Evolutionary conservation across 805 yeast species (phyloP), one percentile per base, ranked within the genome.

Genomic region (Ogataea thermomethanolica): DNA sequence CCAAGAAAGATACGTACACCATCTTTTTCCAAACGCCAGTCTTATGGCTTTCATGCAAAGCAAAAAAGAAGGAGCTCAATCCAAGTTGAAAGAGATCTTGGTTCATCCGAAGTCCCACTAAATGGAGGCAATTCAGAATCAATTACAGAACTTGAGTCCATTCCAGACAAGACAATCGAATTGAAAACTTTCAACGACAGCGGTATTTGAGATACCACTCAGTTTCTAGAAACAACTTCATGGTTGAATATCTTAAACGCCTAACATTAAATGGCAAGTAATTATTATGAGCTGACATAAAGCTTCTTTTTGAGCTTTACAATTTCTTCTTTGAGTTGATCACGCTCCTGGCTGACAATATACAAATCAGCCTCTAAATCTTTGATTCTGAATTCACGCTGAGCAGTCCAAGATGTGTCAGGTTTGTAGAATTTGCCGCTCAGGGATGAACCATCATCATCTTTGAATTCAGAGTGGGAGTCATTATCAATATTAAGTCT

Each of bases 321-420:
- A 11, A 80, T 75, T 43, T 72, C 79, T 15, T 78, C 83, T 55
- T 78, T 81, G 59, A 85, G 67, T 51, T 81, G 84, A 55, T 88
- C 93, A 49, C 95, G 74, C 62, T 88, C 96, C 62, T 87, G 91
- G 53, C 79, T 80, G 49, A 83, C 73, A 41, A 88, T 84, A 53
- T 75, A 83, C 49, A 88, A 67, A 58, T 87, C 95, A 4, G 95
- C 95, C 54, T 86, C 85, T 51, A 88, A 65, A 52, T 88, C 95
- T 52, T 84, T 79, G 31, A 88, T 73, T 62, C 81, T 84, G 67
- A 87, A 71, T 46, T 79, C 84, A 54, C 74, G 84, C 48, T 83
- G 88, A 33, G 84, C 73, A 39, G 65, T 59, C 9, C 13, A 8
- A n/a, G 39, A 28, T n/a, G 29, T 29, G n/a, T 37, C 35, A 6